Evolutionary conservation across 2,329 filamentous ascomycete species (phyloP).

Genomic region (Sporothrix brasiliensis): DNA sequence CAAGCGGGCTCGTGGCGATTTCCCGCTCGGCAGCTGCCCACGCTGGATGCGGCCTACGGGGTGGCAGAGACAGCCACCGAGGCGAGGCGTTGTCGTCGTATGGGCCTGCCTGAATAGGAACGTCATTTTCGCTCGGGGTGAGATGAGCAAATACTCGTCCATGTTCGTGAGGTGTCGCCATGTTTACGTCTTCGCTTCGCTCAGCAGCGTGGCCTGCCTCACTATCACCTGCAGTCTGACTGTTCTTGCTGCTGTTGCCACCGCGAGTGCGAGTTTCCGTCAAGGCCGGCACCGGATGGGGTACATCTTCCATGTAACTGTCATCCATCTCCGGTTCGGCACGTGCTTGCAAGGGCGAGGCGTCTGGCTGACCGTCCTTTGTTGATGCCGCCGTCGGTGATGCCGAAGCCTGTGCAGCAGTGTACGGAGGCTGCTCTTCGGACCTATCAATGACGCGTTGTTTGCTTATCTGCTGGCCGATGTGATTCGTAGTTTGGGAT

Average conservation of each 20-base stretch:
- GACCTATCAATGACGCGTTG: conserved; percentile 15
- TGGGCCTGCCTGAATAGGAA: conserved; percentile 6
- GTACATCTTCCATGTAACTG: conserved; percentile 2
- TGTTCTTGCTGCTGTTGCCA: neutral
- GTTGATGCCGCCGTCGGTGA: neutral
- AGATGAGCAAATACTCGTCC: neutral
- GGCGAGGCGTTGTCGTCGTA: neutral
- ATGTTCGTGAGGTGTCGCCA: neutral
- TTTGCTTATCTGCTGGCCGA: neutral
- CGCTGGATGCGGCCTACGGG: conserved; percentile 29
- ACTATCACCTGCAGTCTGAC: neutral
- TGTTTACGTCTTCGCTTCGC: neutral
- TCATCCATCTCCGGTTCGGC: neutral
- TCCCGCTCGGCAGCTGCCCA: conserved; percentile 30
- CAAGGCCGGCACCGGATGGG: neutral
- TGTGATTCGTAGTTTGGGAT: neutral
- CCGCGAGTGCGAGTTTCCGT: neutral
- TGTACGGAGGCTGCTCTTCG: conserved; percentile 34
- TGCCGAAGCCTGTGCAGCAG: neutral
- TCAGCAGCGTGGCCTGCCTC: neutral
- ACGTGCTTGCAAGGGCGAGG: neutral
- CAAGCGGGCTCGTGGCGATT: conserved; percentile 20
- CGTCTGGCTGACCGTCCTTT: neutral
- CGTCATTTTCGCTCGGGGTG: neutral
- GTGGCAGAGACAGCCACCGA: conserved; percentile 33